Evolutionary conservation across 2,329 filamentous ascomycete species (phyloP).

Genomic region (Phoma herbarum): DNA sequence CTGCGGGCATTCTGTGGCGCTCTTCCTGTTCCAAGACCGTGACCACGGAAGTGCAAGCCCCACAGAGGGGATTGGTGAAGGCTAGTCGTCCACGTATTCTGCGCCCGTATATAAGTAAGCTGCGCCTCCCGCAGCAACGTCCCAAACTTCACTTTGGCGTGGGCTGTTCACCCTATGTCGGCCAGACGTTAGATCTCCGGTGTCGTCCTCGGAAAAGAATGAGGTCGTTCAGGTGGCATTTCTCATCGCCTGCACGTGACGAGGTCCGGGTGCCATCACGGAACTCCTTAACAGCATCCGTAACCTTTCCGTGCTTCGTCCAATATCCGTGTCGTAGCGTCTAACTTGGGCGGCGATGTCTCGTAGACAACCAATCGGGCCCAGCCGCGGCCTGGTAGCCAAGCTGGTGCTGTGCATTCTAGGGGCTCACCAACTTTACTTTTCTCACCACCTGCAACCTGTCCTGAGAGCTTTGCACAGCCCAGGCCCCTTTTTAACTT

Average conservation of each 20-base stretch:
- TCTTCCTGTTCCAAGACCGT: not conserved
- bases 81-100: slow-evolving; percentile 2
- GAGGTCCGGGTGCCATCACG: not conserved
- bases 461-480: slow-evolving; percentile 9
- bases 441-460: slow-evolving; percentile 7
- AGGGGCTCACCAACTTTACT: slow-evolving; percentile 16
- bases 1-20: not conserved
- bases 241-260: slow-evolving; percentile 2
- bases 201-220: slow-evolving; percentile 8
- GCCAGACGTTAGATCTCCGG: slow-evolving; percentile 8
- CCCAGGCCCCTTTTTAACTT: slow-evolving; percentile 1
- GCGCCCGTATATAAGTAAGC: not conserved
- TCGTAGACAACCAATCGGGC: slow-evolving; percentile 1
- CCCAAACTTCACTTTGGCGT: slow-evolving; percentile 1
- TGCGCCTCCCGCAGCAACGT: slow-evolving; percentile 2
- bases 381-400: slow-evolving; percentile 5
- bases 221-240: not conserved
- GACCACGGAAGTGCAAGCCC: not conserved
- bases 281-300: not conserved
- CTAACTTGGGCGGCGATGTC: slow-evolving; percentile 20
- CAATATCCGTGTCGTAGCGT: slow-evolving; percentile 20
- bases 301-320: slow-evolving; percentile 3
- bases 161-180: not conserved
- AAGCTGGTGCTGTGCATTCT: slow-evolving; percentile 17
- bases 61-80: not conserved